phyloP scores from a whole-genome alignment of 805 yeast species.

The Cyberlindnera petersonii region DNA sequence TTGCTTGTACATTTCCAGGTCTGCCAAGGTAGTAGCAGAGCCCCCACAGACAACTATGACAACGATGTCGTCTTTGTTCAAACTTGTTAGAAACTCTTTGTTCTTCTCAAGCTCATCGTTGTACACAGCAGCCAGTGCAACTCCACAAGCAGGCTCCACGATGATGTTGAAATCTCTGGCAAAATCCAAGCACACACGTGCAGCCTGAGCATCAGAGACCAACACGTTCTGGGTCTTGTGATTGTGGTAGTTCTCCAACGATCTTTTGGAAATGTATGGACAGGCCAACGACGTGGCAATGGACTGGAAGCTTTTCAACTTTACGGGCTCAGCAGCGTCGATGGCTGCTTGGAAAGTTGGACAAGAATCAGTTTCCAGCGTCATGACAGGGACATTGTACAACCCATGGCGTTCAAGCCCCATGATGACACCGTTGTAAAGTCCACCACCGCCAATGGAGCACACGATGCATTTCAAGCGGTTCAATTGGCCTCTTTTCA shows the following conservation, averaged over 20 bases:
- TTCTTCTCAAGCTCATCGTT: conserved; percentile 29
- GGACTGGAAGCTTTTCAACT: conserved; percentile 43
- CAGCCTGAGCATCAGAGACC: conserved; percentile 53
- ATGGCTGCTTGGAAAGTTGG: conserved; percentile 54
- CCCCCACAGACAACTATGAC: conserved; percentile 62
- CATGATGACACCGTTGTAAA: conserved; percentile 47
- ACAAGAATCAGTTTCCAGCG: conserved; percentile 61
- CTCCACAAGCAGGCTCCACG: conserved; percentile 75
- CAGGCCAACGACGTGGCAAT: conserved; percentile 67
- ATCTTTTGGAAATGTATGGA: conserved; percentile 47
- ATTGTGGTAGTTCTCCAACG: conserved; percentile 41
- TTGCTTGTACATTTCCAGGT: conserved; percentile 20
- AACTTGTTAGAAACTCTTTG: conserved; percentile 27
- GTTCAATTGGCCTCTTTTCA: conserved; percentile 22
- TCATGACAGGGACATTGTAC: conserved; percentile 39
- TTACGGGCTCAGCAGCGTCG: conserved; percentile 40
- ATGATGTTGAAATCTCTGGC: conserved; percentile 47
- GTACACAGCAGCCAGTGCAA: conserved; percentile 54
- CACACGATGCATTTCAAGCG: conserved; percentile 45
- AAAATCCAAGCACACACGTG: conserved; percentile 47
- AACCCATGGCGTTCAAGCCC: conserved; percentile 38
- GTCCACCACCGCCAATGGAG: conserved; percentile 57
- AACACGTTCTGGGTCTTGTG: conserved; percentile 40
- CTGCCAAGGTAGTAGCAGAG: conserved; percentile 33
- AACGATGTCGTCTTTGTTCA: conserved; percentile 40